Evolutionary conservation across 2,329 filamentous ascomycete genomes (phyloP).

Genomic region (Pseudofabraea citricarpa): DNA sequence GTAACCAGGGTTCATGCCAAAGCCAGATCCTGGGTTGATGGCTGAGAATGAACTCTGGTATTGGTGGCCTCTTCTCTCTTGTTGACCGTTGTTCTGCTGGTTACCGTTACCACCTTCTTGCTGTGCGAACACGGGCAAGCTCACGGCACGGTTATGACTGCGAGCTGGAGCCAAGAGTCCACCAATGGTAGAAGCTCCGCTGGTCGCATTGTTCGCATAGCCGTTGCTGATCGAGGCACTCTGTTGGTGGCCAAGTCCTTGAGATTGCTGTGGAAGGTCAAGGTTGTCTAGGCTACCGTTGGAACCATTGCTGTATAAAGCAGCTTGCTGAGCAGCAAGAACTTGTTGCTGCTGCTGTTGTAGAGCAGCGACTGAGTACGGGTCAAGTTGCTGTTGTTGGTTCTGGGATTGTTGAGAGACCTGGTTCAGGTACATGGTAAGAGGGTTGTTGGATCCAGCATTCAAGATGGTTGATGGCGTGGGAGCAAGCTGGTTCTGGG

Average conservation of each 20-base stretch:
- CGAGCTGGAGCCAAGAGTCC: conserved; percentile 69
- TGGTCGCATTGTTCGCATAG: conserved; percentile 46
- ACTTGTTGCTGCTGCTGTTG: conserved; percentile 67
- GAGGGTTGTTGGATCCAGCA: conserved; percentile 73
- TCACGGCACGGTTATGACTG: conserved; percentile 69
- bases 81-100: conserved; percentile 20
- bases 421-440: conserved; percentile 91
- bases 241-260: conserved; percentile 55
- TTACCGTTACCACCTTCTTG: conserved; percentile 50
- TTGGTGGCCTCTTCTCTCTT: conserved; percentile 54
- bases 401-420: conserved; percentile 68
- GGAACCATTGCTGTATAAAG: conserved; percentile 69
- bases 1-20: conserved; percentile 20
- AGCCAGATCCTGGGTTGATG: neutral
- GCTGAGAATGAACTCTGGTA: conserved; percentile 55
- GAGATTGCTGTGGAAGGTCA: conserved; percentile 57
- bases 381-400: conserved; percentile 52
- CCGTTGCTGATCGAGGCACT: conserved; percentile 59
- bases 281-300: too few relatives aligned
- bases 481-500: conserved; percentile 51
- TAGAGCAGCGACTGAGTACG: conserved; percentile 32
- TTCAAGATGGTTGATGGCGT: conserved; percentile 74
- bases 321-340: conserved; percentile 71
- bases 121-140: conserved; percentile 68
- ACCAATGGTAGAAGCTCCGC: conserved; percentile 65